These are phyloP conservation scores for Quercus variabilis DNA, from an alignment of 306 rosid species.

Conservation along the genomic window DNA sequence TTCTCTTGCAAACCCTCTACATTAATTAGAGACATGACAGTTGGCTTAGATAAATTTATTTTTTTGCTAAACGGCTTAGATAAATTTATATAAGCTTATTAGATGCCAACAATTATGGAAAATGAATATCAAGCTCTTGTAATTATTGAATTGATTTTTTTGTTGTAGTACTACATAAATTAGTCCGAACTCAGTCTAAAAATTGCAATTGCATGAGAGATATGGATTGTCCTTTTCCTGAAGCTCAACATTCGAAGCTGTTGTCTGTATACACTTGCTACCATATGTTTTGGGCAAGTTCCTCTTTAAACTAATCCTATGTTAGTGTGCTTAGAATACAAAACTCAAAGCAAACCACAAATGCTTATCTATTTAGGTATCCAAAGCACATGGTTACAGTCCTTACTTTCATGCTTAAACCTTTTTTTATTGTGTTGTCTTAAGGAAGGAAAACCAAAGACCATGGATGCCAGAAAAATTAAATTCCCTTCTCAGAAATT, in stretches of 20 bases:
- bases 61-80: not conserved
- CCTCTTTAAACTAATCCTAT: slow-evolving; percentile 6
- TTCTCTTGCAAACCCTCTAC: too few species aligned
- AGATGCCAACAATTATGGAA: slow-evolving; percentile 12
- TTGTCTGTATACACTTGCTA: slow-evolving; percentile 41
- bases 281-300: slow-evolving; percentile 42
- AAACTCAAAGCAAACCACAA: slow-evolving; percentile 16
- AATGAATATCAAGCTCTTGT: not conserved
- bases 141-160: slow-evolving; percentile 35
- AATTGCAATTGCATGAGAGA: not conserved
- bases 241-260: slow-evolving; percentile 47
- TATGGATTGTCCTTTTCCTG: slow-evolving; percentile 4
- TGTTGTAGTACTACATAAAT: not conserved
- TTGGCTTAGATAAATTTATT: not conserved
- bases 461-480: slow-evolving; percentile 28
- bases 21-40: too few species aligned
- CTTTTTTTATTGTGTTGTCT: slow-evolving; percentile 34
- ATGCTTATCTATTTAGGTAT: slow-evolving; percentile 14
- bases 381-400: slow-evolving; percentile 49
- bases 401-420: slow-evolving; percentile 50
- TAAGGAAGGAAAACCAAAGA: slow-evolving; percentile 18
- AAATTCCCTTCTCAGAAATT: slow-evolving; percentile 40
- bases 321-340: slow-evolving; percentile 28
- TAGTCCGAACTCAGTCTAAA: not conserved
- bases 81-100: not conserved